These are phyloP conservation scores for Guillardia theta DNA, from an alignment of 78 protist species.

Conservation along the genomic window DNA sequence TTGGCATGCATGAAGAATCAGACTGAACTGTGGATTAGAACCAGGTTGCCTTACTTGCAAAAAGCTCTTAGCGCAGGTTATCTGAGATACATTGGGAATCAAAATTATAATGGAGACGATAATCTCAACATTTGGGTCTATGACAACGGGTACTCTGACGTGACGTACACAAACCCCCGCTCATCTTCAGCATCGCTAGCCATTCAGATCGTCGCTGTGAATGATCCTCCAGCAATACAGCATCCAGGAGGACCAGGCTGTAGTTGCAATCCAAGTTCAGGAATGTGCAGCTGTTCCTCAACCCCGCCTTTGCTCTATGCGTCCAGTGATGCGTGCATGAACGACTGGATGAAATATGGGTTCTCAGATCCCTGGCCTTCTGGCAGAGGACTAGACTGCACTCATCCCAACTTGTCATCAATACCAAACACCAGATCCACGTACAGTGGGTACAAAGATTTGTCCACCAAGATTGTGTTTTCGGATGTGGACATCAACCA, in stretches of 20 bases:
- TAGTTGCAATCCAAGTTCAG: neutral
- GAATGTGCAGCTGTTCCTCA: neutral
- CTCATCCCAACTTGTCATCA: neutral
- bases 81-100: neutral
- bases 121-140: neutral
- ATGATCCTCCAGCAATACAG: neutral
- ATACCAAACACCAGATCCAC: neutral
- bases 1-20: neutral
- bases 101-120: neutral
- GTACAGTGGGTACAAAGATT: neutral
- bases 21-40: neutral
- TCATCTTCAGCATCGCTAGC: neutral
- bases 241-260: neutral
- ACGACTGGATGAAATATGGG: neutral
- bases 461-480: neutral
- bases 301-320: neutral
- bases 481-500: neutral
- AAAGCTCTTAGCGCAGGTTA: neutral
- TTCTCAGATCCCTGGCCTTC: neutral
- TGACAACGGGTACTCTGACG: neutral
- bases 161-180: neutral
- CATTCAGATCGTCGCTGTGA: neutral
- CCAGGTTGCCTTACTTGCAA: neutral
- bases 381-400: neutral
- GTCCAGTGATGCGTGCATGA: neutral